Base-by-base conservation (phyloP, 202 grass and related monocot species). In the Schoenoplectus triqueter region DNA sequence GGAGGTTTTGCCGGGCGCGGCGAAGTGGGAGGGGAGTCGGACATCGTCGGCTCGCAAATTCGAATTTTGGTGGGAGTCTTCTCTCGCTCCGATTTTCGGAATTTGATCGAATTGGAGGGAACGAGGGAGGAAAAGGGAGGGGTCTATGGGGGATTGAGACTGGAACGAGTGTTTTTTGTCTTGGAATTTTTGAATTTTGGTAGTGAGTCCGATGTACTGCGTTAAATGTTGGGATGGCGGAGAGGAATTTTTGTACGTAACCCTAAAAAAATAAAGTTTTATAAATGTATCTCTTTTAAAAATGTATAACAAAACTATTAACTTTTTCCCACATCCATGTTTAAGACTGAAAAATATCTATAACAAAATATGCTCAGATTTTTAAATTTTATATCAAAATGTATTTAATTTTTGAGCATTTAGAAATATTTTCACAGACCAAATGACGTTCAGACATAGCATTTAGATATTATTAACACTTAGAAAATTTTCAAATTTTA, bases 1-100 rank as follows among this genome's bases (percentile, higher is more conserved):
- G 20, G 88, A 50, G 87, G 82, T 22, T 59, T 78, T 69, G 57
- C 19, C 79, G 87, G 64, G 0, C 82, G 86, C 22, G 87, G 64
- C 80, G 86, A 59, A 88, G 86, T 67, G 87, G 84, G 80, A 74
- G 90, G 81, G 55, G 87, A 89, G 15, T 61, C 31, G 7, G 75
- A 5, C 75, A 79, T 79, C 55, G 54, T 79, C 75, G 31, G 39
- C 3, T 56, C 22, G 31, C 1, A 55, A 11, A 55, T 79, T 4
- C 2, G 14, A 61, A 61, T 79, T 18, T 15, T 79, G 6, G 31
- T n/a, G 21, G 6, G 75, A 18, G 44, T 44, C 3, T 17, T 42
- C 15, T 79, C 75, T 60, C 52, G 21, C 55, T 42, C 75, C 41
- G 39, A 79, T 45, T 59, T 50, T 11, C 13, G 19, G 48, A 39